Evolutionary conservation across 495 filamentous ascomycete species (phyloP), one percentile per base, ranked within the genome.

Genomic region (Podospora fimiseda): DNA sequence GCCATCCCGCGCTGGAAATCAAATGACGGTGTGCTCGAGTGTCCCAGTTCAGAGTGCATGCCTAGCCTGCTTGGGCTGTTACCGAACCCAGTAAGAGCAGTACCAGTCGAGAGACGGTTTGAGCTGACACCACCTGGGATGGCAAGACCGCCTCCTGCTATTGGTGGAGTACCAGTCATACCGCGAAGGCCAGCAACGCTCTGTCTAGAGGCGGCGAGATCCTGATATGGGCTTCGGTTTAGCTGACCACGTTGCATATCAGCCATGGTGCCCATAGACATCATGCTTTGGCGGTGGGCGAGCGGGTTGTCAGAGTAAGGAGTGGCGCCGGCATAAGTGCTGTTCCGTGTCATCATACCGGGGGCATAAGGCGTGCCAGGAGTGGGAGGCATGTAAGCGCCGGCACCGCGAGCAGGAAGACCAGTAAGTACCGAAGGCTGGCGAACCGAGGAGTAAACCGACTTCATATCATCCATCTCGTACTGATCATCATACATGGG

Each of bases 381-480:
- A 5, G 87, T 90, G 49, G 90, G 89, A 2, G 89, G 86, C 76
- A 90, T 87, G 68, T 86, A 92, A 2, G 80, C 57, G 69, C 74
- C 43, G 11, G 46, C 52, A 41, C 81, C 79, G 46, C 83, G 80
- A 18, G 79, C 76, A 20, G 82, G 86, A 70, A 95, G 88, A 47
- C 90, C 90, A 30, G 89, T 93, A 41, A 98, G 78, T 54, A 98
- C 87, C 0, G 90, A 96, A 2, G 90, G 88, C 19, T 94, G 93
- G 69, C 90, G 90, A 56, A 91, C 88, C 1, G 90, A 95, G 8
- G 92, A 96, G 70, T 97, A 96, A 50, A 94, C 82, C 1, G 89
- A 95, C 62, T 92, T 90, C 79, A 96, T 93, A 61, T 98, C 93
- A 63, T 98, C 93, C 86, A 97, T 90, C 67, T 97, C 93, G 71